phyloP scores from a whole-genome alignment of 1,139 yeast species.

The Candida sanyaensis region DNA sequence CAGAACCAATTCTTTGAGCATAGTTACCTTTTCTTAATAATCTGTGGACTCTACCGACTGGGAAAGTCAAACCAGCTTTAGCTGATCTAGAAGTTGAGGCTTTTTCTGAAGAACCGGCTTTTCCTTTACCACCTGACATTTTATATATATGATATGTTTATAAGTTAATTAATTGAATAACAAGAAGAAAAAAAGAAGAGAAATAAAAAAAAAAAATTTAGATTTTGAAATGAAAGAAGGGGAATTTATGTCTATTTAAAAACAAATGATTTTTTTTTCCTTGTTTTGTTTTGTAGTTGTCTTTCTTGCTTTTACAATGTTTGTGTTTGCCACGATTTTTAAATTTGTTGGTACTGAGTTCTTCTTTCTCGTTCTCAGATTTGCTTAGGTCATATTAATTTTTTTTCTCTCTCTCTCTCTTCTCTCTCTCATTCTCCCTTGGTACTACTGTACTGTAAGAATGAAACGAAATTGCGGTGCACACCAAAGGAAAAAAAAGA shows the following conservation, averaged over 20 bases:
- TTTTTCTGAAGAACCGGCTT: constrained; percentile 54
- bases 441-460: neutral
- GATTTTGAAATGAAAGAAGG: neutral
- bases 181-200: constrained; percentile 8
- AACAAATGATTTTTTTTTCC: neutral
- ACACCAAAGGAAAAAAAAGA: neutral
- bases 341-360: neutral
- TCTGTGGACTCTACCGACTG: constrained; percentile 59
- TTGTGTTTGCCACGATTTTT: constrained; percentile 1
- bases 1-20: constrained; percentile 59
- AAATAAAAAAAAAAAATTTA: constrained; percentile 9
- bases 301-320: neutral
- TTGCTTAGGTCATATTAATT: neutral
- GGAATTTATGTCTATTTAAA: constrained; percentile 5
- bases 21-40: constrained; percentile 56
- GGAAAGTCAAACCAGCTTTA: constrained; percentile 57
- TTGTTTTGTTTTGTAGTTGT: neutral
- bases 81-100: constrained; percentile 56
- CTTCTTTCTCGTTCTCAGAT: constrained; percentile 2
- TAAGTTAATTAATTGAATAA: constrained; percentile 3
- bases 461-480: neutral
- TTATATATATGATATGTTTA: constrained; percentile 14
- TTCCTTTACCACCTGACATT: constrained; percentile 59
- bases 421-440: no score
- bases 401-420: constrained; percentile 3